phyloP scores from a whole-genome alignment of 331 rosid species.

The Ulmus americana region DNA sequence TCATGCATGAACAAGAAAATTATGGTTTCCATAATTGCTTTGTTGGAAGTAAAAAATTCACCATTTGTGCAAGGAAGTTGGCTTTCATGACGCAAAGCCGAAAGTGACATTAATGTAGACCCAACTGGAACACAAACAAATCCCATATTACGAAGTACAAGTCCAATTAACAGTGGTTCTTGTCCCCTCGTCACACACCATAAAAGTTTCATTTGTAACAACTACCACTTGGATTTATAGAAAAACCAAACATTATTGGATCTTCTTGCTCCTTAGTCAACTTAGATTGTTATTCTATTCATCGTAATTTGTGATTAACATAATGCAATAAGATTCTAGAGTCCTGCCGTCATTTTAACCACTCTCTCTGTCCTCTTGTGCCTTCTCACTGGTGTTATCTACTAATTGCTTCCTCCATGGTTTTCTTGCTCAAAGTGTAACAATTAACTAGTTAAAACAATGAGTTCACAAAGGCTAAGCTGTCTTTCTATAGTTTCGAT shows the following conservation, averaged over 20 bases:
- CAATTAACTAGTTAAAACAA: slow-evolving; percentile 18
- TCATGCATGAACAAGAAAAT: background rate
- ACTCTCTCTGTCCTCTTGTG: slow-evolving; percentile 22
- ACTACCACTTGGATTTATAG: slow-evolving; percentile 18
- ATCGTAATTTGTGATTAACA: slow-evolving; percentile 16
- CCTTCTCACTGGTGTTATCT: slow-evolving; percentile 21
- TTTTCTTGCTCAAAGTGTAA: background rate
- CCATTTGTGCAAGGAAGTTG: background rate
- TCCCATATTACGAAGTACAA: background rate
- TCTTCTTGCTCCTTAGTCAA: slow-evolving; percentile 43
- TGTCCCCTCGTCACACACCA: background rate
- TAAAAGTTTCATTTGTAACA: slow-evolving; percentile 21
- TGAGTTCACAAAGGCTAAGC: slow-evolving; percentile 28
- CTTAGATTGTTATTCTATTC: slow-evolving; percentile 14
- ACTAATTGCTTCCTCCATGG: background rate
- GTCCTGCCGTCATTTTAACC: slow-evolving; percentile 13
- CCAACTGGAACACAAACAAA: background rate
- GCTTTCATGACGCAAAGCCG: background rate
- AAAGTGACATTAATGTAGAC: slow-evolving; percentile 2
- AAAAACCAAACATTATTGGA: slow-evolving; percentile 21
- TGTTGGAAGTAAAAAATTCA: background rate
- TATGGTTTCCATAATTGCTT: background rate
- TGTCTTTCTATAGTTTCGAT: slow-evolving; percentile 15
- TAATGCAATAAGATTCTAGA: slow-evolving; percentile 1
- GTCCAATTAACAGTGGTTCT: background rate